Evolutionary conservation across 2,329 filamentous ascomycete genomes (phyloP).

Genomic region (Pseudogymnoascus verrucosus): DNA sequence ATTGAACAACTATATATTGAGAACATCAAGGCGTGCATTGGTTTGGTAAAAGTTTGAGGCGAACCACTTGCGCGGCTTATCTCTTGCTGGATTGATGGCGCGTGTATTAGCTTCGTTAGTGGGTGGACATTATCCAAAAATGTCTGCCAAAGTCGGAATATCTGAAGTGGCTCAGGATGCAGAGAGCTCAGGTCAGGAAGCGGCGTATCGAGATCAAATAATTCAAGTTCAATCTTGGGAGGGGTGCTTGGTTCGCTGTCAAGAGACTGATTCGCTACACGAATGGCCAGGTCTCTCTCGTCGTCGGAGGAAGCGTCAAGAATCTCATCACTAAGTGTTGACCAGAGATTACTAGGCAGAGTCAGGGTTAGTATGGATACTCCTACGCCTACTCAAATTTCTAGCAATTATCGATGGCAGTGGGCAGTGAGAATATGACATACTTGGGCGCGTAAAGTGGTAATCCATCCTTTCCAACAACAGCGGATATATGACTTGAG

Average conservation of each 20-base stretch:
- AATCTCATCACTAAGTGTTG: conserved; percentile 25
- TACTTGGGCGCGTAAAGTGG: not conserved
- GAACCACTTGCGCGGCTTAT: conserved; percentile 55
- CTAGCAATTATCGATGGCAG: conserved; percentile 21
- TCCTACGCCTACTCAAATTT: conserved; percentile 16
- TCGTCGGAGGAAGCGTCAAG: conserved; percentile 27
- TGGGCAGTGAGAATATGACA: conserved; percentile 11
- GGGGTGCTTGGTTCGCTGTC: conserved; percentile 33
- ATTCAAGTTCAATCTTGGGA: conserved; percentile 37
- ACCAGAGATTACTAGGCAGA: conserved; percentile 23
- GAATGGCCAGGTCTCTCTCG: conserved; percentile 20
- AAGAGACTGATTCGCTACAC: conserved; percentile 21
- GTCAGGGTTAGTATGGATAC: not conserved
- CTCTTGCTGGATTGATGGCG: conserved; percentile 54
- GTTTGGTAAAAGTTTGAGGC: conserved; percentile 34
- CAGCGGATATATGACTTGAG: conserved; percentile 13
- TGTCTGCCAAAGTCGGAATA: conserved; percentile 59
- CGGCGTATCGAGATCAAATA: conserved; percentile 40
- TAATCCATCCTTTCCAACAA: conserved; percentile 9
- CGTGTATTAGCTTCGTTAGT: conserved; percentile 59
- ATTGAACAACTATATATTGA: conserved; percentile 53
- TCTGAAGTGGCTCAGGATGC: conserved; percentile 51
- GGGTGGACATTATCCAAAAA: conserved; percentile 65
- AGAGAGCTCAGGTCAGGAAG: conserved; percentile 36
- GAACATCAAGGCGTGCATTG: conserved; percentile 62